Evolutionary conservation across 495 filamentous ascomycete genomes (phyloP).

Genomic region (Thermothielavioides terrestris): DNA sequence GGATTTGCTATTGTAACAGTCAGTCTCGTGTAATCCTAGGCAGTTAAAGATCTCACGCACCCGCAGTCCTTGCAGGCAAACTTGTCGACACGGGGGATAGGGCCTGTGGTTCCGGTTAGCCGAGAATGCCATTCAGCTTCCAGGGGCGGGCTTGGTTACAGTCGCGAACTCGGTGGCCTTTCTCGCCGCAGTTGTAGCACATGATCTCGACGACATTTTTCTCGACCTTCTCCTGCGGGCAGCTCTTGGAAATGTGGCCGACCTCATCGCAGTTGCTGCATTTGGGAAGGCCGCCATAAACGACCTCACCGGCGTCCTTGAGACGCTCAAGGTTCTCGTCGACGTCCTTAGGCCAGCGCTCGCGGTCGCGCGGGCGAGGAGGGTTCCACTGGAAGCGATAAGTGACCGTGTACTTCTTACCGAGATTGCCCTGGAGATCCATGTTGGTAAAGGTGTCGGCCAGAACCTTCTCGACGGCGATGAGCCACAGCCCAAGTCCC

Average conservation of each 20-base stretch:
- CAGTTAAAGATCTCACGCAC: conserved; percentile 30
- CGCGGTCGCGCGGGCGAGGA: conserved; percentile 49
- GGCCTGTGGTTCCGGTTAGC: conserved; percentile 33
- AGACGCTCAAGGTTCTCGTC: conserved; percentile 73
- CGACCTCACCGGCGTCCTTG: conserved; percentile 58
- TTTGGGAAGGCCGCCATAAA: conserved; percentile 56
- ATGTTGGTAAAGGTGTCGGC: conserved; percentile 61
- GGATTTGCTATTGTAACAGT: conserved; percentile 22
- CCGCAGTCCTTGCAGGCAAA: conserved; percentile 79
- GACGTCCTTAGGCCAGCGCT: conserved; percentile 52
- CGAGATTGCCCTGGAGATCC: conserved; percentile 71
- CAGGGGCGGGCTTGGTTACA: conserved; percentile 39
- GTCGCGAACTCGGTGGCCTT: conserved; percentile 62
- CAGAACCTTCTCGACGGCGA: conserved; percentile 62
- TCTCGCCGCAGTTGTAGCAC: conserved; percentile 66
- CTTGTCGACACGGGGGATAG: conserved; percentile 44
- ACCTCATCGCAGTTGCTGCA: conserved; percentile 66
- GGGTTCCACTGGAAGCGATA: conserved; percentile 59
- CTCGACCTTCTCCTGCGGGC: conserved; percentile 52
- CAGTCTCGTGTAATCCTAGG: conserved; percentile 1
- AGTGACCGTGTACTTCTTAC: conserved; percentile 65
- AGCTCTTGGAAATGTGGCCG: conserved; percentile 61
- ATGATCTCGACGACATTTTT: conserved; percentile 46
- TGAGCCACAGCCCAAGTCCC: conserved; percentile 56
- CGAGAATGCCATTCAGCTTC: conserved; percentile 3